These are phyloP conservation scores for Diaporthe caulivora DNA, from an alignment of 2,329 filamentous ascomycete genomes.

Conservation along the genomic window DNA sequence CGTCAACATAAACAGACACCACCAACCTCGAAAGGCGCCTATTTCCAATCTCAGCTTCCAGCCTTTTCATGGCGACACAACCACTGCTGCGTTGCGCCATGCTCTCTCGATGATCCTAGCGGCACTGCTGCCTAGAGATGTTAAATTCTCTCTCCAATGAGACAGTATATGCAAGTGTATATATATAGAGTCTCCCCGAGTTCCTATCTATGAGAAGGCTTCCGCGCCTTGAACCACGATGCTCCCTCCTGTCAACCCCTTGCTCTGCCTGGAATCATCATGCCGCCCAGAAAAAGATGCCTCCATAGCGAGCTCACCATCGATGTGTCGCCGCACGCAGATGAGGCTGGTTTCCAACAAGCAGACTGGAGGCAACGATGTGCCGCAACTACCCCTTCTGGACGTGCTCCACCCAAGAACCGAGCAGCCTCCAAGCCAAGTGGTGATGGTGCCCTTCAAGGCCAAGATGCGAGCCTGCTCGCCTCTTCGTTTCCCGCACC, in stretches of 20 bases:
- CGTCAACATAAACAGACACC: neutral
- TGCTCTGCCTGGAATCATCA: neutral
- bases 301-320: slow-evolving; percentile 41
- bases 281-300: slow-evolving; percentile 27
- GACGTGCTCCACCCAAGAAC: slow-evolving; percentile 42
- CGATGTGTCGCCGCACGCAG: slow-evolving; percentile 48
- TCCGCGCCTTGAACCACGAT: neutral
- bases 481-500: slow-evolving; percentile 66
- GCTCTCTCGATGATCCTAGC: neutral
- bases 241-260: neutral
- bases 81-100: neutral
- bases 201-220: neutral
- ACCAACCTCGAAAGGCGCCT: neutral
- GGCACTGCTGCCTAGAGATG: slow-evolving; percentile 11
- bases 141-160: neutral
- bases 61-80: slow-evolving; percentile 1
- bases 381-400: slow-evolving; percentile 48
- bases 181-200: too few species aligned
- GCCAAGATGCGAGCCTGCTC: slow-evolving; percentile 41
- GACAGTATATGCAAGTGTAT: slow-evolving; percentile 6
- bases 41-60: slow-evolving; percentile 13
- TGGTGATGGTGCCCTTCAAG: slow-evolving; percentile 13
- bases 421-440: neutral
- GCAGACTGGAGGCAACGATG: slow-evolving; percentile 44
- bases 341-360: slow-evolving; percentile 48